Base-by-base conservation (phyloP, 164 flowering plant species). In the Vitis vinifera region DNA sequence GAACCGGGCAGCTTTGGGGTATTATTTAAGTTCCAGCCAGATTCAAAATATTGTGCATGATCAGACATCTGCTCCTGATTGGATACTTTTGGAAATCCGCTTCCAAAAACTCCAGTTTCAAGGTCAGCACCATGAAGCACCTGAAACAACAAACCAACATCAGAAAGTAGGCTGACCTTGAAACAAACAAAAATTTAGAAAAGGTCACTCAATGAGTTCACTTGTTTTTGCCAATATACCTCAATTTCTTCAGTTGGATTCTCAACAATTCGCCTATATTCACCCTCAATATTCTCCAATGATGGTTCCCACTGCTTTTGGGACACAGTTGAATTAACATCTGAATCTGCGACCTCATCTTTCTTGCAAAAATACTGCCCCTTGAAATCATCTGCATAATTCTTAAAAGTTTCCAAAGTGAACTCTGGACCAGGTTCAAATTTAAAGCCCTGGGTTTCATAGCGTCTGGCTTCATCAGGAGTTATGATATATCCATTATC, bases 21-120 rank as follows among this genome's bases (percentile, higher is more conserved):
- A 77, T 86, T 86, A 72, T 88, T 90, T 64, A 94, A 77, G 74
- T 92, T 89, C 97, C 97, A 94, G 30, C 88, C 86, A n/a, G 92
- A 91, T 53, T 74, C 69, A 16, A 71, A 58, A 68, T 73, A 75
- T 49, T 77, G 67, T 16, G 56, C 37, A 65, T 60, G 8, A 55
- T 67, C 68, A 48, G 77, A 71, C 11, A 23, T 58, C 70, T 81
- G 66, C 30, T n/a, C 15, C 53, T 62, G 7, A 53, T 59, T 65
- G 7, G 78, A 66, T 37, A 15, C 51, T 14, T 51, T 75, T 9
- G 90, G 85, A 80, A 89, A 90, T 63, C 92, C 93, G 77, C 93
- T 88, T 55, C 91, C 84, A 72, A 85, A 81, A 30, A 31, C 74
- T 65, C 75, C 71, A 66, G 80, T 76, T 44, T 82, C 84, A 71